Evolutionary conservation across 2,329 filamentous ascomycete species (phyloP).

Genomic region (Fusarium incarnatum): DNA sequence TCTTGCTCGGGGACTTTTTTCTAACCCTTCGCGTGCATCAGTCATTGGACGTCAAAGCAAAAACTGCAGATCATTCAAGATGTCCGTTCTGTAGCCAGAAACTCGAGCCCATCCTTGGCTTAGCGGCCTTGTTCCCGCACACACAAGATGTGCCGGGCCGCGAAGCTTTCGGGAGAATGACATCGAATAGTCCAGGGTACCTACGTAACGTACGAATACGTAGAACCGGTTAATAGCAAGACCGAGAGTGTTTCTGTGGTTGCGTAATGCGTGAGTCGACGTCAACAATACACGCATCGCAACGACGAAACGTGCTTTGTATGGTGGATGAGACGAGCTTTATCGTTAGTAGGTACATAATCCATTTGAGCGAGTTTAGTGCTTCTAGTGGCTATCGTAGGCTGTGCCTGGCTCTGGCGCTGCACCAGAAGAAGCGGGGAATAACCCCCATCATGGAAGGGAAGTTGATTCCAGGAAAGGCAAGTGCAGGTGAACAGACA

Average conservation of each 20-base stretch:
- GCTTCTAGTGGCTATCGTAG: constrained; percentile 10
- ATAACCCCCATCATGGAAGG: neutral
- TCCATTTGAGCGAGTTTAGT: constrained; percentile 8
- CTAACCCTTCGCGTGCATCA: constrained; percentile 16
- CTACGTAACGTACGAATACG: neutral
- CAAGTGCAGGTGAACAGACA: neutral
- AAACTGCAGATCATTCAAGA: constrained; percentile 35
- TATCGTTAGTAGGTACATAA: neutral
- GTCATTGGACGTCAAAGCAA: constrained; percentile 28
- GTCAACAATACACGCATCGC: constrained; percentile 35
- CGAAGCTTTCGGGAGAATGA: constrained; percentile 39
- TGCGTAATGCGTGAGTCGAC: constrained; percentile 34
- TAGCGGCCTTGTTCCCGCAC: constrained; percentile 37
- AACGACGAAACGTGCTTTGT: constrained; percentile 42
- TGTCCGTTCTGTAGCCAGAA: neutral
- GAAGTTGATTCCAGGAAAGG: neutral
- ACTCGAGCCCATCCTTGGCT: constrained; percentile 20
- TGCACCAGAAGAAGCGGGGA: constrained; percentile 10
- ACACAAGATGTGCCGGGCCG: constrained; percentile 36
- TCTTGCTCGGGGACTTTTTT: constrained; percentile 31
- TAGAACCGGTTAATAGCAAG: neutral
- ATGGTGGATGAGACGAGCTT: constrained; percentile 43
- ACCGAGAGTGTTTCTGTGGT: constrained; percentile 16
- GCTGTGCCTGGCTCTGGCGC: constrained; percentile 25
- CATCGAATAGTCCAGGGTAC: neutral